Base-by-base conservation (phyloP, 192 early-diverging fungal genomes). In the Coemansia sp. region DNA sequence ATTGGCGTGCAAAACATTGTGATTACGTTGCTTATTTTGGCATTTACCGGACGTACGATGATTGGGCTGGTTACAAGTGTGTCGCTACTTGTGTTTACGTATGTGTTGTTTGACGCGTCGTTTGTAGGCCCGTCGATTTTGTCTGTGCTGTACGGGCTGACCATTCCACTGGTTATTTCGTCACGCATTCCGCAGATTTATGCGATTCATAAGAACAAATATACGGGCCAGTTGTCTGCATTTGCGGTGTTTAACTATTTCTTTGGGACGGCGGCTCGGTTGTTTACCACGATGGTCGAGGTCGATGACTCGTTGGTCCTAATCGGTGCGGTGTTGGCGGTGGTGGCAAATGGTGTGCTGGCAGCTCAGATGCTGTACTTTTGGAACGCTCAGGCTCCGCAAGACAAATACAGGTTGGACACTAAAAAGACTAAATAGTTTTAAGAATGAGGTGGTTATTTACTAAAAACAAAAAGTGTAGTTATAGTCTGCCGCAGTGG, bases 201-300 rank as follows among this genome's bases (percentile, higher is more conserved):
- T 52, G 82, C 86, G 56, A 98, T 94, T 79, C 90, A 87, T 65
- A 82, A 81, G 54, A 93, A 92, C 73, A 81, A 86, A 26, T 89
- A 85, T 54, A 96, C 95, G 13, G 97, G 97, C 18, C 92, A 94
- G 70, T 76, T 98, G 11, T 94, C 94, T 27, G 88, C 88, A 9
- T 90, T 98, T 73, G 91, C 97, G 0, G 86, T 93, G 14, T 85
- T 92, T 67, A 89, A 95, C 70, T 94, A 93, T 65, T 93, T 92
- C 70, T 75, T 90, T 20, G 97, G 97, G 35, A 85, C 86, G 5
- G 80, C 87, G 1, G 97, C 95, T 4, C 85, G 97, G 57, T 83
- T 97, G 2, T 94, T 90, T 68, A 98, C 97, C 9, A 97, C 97
- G 12, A 61, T 96, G 69, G 89, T 91, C 32, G 95, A 98, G 76